These are phyloP conservation scores for Neoboletus brunneissimus DNA, from an alignment of 768 basidiomycete genomes.

Conservation along the genomic window DNA sequence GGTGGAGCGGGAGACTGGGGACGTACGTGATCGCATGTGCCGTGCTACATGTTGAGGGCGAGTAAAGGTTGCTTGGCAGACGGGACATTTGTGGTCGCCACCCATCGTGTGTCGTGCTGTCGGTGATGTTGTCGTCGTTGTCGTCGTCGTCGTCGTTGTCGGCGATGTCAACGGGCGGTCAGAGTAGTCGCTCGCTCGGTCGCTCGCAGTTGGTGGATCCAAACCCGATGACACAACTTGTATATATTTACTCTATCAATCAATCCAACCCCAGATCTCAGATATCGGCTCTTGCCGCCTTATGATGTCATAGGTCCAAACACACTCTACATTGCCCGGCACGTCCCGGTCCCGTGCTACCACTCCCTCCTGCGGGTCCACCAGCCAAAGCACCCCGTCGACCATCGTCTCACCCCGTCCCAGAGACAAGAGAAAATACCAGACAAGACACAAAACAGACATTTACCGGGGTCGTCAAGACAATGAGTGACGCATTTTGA, in stretches of 20 bases:
- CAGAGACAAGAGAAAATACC: neutral
- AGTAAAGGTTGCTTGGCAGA: constrained; percentile 85
- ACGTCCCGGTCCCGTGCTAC: neutral
- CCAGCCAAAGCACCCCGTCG: neutral
- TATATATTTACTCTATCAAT: constrained; percentile 36
- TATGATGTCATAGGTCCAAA: constrained; percentile 31
- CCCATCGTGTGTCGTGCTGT: constrained; percentile 45
- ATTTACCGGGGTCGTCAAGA: constrained; percentile 30
- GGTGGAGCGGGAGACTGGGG: constrained; percentile 22
- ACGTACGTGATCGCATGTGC: constrained; percentile 89
- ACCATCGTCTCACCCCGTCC: neutral
- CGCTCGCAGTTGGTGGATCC: constrained; percentile 25
- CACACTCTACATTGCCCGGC: neutral
- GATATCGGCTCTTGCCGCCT: constrained; percentile 28
- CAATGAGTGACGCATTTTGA: constrained; percentile 33
- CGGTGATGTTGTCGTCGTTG: neutral
- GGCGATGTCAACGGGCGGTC: constrained; percentile 7
- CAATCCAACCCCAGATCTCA: constrained; percentile 33
- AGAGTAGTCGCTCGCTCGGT: constrained; percentile 15
- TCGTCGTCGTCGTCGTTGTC: constrained; percentile 7
- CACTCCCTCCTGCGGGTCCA: neutral
- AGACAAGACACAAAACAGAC: neutral
- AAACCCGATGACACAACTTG: constrained; percentile 36
- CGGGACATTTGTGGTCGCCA: constrained; percentile 83
- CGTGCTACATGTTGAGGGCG: constrained; percentile 87